Base-by-base conservation (phyloP, 139 green algal genomes). In the Tetradesmus lagerheimii region DNA sequence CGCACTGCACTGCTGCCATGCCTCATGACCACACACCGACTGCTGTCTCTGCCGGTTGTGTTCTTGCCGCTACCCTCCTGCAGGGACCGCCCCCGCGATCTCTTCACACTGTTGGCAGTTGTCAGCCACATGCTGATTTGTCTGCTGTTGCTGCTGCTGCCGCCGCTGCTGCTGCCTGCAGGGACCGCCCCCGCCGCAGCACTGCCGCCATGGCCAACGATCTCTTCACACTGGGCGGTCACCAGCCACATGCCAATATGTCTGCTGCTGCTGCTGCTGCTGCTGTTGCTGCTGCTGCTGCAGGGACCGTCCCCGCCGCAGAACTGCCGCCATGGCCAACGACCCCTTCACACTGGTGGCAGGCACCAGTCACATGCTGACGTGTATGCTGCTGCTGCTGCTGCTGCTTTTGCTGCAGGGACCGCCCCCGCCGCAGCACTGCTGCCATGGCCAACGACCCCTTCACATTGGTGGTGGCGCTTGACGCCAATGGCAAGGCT, bases 321-420 rank as follows among this genome's bases (percentile, higher is more conserved):
- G 89, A 89, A 97, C 93, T 16, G 91, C 82, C 5, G 92, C 95
- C 1, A 96, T 97, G 95, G 86, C 86, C 0, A 43, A 89, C 0
- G 98, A 99, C 92, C 98, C 98, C 16, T 93, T 98, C 89, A 99
- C 97, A 0, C 94, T 98, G 38, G 89, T 99, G 12, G 92, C n/a
- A n/a, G n/a, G n/a, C n/a, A n/a, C n/a, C n/a, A n/a, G n/a, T n/a
- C n/a, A n/a, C n/a, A 71, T 77, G 27, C 66, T 31, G 27, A 12
- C 11, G 66, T 9, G 9, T 6, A 14, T 34, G 27, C 66, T 57
- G 45, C n/a, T 45, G 80, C 80, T 75, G n/a, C 62, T 45, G 34
- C 29, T 80, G 82, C 53, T 47, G 25, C 34, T 37, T 53, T 5
- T 78, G 82, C 8, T 31, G 93, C 15, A 95, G 95, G 77, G 97